These are phyloP conservation scores for Thalia dealbata DNA, from an alignment of 176 grass and related monocot species.

Conservation along the genomic window DNA sequence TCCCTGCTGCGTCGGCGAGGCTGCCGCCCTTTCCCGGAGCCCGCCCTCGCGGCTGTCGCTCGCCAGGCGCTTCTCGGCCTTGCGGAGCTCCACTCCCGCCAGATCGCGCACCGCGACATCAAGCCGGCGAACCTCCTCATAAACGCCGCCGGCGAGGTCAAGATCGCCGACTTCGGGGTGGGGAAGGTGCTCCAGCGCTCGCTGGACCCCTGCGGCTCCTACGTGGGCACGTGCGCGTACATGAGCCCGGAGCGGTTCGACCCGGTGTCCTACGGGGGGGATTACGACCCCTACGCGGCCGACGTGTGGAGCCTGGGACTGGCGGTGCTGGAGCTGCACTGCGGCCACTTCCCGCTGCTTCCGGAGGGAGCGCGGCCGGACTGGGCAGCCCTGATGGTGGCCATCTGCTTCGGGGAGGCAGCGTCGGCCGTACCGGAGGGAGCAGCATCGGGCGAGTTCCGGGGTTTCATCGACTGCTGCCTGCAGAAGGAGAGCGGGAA, in stretches of 20 bases:
- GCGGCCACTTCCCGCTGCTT: constrained; percentile 77
- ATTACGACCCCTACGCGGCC: constrained; percentile 87
- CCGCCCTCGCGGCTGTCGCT: constrained; percentile 55
- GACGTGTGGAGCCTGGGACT: constrained; percentile 84
- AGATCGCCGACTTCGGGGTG: constrained; percentile 75
- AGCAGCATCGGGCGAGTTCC: constrained; percentile 49
- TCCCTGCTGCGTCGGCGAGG: constrained; percentile 38
- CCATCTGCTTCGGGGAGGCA: constrained; percentile 75
- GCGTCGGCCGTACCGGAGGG: constrained; percentile 31
- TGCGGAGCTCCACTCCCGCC: constrained; percentile 41
- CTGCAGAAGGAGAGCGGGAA: constrained; percentile 62
- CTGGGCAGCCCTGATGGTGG: constrained; percentile 84
- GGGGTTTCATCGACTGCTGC: constrained; percentile 62
- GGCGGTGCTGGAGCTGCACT: constrained; percentile 60
- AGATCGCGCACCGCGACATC: constrained; percentile 74
- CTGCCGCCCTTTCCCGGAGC: constrained; percentile 42
- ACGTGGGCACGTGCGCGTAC: constrained; percentile 79
- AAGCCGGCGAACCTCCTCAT: constrained; percentile 75
- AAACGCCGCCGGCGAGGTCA: constrained; percentile 47
- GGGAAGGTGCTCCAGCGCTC: constrained; percentile 60
- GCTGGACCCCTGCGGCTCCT: constrained; percentile 66
- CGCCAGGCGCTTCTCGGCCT: constrained; percentile 55
- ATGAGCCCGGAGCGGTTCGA: constrained; percentile 90
- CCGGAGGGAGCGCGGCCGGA: constrained; percentile 58
- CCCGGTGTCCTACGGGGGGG: constrained; percentile 53